Percentiles rank a stretch among this genome's conserved stretches.
phyloP scores from a whole-genome alignment of 768 basidiomycete genomes.

The Xerocomellus intermedius region DNA sequence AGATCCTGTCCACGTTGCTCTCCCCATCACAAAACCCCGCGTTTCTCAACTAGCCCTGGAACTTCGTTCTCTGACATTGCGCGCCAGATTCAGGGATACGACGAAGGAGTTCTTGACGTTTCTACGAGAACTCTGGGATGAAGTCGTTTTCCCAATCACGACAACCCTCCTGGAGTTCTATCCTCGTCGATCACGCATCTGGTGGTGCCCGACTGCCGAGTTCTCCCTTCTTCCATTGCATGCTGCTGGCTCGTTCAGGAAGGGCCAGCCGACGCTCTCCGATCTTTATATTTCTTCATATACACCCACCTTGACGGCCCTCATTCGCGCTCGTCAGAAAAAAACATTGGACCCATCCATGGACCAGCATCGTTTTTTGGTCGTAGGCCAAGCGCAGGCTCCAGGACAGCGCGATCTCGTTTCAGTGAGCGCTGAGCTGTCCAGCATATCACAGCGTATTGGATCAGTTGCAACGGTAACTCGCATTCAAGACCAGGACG shows the following conservation, averaged over 20 bases:
- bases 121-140: conserved; percentile 19
- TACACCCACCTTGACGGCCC: neutral
- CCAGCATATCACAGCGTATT: neutral
- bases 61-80: neutral
- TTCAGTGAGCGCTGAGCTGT: neutral
- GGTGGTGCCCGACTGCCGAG: conserved; percentile 14
- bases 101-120: neutral
- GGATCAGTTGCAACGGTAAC: neutral
- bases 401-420: neutral
- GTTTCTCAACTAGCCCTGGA: neutral
- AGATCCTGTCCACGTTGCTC: neutral
- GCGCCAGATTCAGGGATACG: neutral
- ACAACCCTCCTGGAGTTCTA: neutral
- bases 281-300: neutral
- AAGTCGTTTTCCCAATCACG: conserved; percentile 14
- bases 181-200: neutral
- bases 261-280: neutral
- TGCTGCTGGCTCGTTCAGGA: neutral
- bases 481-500: neutral
- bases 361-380: neutral
- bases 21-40: neutral
- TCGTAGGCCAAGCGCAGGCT: conserved; percentile 4
- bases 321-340: neutral
- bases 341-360: too few species aligned
- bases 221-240: neutral